phyloP scores from a whole-genome alignment of 139 green algal genomes.

The Closterium sp. region DNA sequence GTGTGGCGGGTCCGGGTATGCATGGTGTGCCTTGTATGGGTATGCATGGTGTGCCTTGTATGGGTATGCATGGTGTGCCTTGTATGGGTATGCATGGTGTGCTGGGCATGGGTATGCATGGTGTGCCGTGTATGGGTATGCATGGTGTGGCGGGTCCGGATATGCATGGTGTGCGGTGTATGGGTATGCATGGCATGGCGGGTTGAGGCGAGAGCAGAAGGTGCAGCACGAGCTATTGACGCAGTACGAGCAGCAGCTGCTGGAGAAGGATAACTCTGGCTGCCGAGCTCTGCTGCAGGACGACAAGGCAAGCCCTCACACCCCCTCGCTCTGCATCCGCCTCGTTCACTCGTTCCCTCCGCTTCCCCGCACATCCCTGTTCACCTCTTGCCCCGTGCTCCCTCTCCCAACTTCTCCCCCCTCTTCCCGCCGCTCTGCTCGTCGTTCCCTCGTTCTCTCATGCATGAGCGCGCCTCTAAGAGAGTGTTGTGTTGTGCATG shows the following conservation, averaged over 20 bases:
- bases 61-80: too few species aligned
- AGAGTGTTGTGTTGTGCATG: neutral
- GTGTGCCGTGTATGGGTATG: too few species aligned
- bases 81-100: too few species aligned
- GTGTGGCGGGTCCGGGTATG: too few species aligned
- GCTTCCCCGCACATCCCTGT: neutral
- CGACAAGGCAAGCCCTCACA: slow-evolving; percentile 72
- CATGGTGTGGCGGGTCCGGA: neutral
- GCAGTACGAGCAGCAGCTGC: slow-evolving; percentile 78
- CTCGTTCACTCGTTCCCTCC: neutral
- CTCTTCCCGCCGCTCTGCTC: neutral
- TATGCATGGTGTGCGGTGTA: neutral
- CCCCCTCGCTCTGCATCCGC: neutral
- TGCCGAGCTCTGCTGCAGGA: slow-evolving; percentile 84
- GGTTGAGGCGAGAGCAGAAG: slow-evolving; percentile 40
- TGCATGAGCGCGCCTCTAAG: neutral
- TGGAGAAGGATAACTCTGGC: slow-evolving; percentile 94
- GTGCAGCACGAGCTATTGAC: slow-evolving; percentile 87
- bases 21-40: too few species aligned
- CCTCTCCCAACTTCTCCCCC: neutral
- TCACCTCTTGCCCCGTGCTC: neutral
- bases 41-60: neutral
- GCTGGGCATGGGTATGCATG: too few species aligned
- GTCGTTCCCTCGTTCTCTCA: neutral
- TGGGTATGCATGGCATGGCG: neutral